phyloP scores from a whole-genome alignment of 2,329 filamentous ascomycete genomes.

The Botryotinia narcissicola region DNA sequence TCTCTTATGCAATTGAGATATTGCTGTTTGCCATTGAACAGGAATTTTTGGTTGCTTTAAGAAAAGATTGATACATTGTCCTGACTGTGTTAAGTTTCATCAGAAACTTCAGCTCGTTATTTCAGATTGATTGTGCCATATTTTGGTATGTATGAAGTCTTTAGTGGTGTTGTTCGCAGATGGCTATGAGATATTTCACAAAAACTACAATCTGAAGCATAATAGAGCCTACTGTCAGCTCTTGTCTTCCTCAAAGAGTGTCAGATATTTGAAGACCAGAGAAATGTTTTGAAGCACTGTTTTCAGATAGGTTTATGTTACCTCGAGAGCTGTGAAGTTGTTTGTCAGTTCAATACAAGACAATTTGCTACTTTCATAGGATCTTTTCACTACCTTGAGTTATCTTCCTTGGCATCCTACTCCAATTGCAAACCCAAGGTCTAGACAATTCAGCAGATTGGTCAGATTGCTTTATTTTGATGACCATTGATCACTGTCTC shows the following conservation, averaged over 20 bases:
- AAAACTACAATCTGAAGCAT: too few species aligned
- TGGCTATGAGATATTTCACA: too few species aligned
- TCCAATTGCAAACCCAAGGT: rapidly evolving
- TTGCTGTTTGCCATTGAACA: neutral
- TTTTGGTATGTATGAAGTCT: neutral
- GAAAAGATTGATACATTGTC: neutral
- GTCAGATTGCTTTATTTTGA: neutral
- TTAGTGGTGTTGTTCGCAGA: neutral
- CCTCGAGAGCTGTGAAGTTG: too few species aligned
- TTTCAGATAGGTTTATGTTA: neutral
- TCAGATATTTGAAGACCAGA: neutral
- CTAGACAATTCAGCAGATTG: neutral
- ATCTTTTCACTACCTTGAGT: neutral
- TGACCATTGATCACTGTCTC: neutral
- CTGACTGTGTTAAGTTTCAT: rapidly evolving
- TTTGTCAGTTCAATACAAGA: neutral
- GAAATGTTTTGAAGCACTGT: too few species aligned
- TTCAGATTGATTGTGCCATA: too few species aligned
- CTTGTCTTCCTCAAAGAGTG: neutral
- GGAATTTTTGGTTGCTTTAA: neutral
- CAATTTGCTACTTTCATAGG: neutral
- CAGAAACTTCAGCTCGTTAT: neutral
- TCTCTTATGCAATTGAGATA: neutral
- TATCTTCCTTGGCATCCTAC: neutral
- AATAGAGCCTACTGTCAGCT: neutral